Base-by-base conservation (phyloP, 768 basidiomycete species). In the Auricularia auricula-judae region DNA sequence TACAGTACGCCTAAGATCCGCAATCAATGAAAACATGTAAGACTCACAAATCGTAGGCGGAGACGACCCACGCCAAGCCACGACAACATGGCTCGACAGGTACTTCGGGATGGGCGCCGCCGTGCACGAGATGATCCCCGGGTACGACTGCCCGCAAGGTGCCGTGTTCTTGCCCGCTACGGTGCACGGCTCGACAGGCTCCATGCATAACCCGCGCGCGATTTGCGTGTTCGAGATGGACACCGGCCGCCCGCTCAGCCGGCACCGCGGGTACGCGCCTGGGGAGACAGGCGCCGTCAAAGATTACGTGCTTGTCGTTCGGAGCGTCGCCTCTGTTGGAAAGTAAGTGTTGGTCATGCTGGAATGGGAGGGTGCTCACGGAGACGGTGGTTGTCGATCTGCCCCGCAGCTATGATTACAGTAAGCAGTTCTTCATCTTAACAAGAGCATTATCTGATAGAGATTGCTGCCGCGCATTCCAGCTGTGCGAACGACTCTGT, bases 221-320 rank as follows among this genome's bases (percentile, higher is more conserved):
- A 82, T 88, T 58, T 87, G 86, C 65, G 73, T 88, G 56, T 87
- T 87, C 63, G 86, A 87, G 70, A 79, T 81, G 35, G 86, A 87
- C 60, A 78, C 78, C 2, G 83, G 79, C 4, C 79, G 78, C 33
- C 86, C 86, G 7, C 73, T 87, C 51, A 80, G 80, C 4, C 73
- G 86, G 36, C 86, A 88, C 71, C 78, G 77, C 34, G 85, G 84
- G 0, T 83, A 78, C 65, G 67, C 72, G 60, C 72, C 78, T 62
- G 80, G 81, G 43, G 85, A 86, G 70, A 84, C 83, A 64, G 85
- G 85, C 56, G 85, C 81, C 4, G 77, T 83, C 4, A 86, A 82
- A 70, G 84, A 83, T 1, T 86, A 86, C 68, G 78, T 81, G 36
- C 74, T 87, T 39, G 78, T 80, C 29, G 77, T 87, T 42, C 73